A percentile compares a stretch with the other conserved stretches of the same genome.
Conservation (phyloP, 2,329 filamentous ascomycete species). For the Colletotrichum navitas region DNA sequence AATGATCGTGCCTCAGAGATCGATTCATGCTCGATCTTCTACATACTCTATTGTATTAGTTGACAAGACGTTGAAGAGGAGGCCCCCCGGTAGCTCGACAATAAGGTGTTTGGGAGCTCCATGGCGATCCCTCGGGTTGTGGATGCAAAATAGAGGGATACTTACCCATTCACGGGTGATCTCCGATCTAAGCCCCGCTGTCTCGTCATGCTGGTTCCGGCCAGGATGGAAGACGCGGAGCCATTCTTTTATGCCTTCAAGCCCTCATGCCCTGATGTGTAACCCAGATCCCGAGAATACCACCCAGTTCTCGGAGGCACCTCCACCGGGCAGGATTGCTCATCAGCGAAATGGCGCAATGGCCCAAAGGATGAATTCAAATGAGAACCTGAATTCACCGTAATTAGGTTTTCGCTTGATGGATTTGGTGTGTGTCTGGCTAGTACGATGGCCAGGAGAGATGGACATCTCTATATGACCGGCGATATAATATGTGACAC, state of each 20-base stretch:
- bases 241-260: conserved; percentile 10
- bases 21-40: conserved; percentile 18
- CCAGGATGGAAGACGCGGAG: background rate
- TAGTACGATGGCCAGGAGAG: too few relatives aligned
- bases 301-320: background rate
- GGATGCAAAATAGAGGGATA: background rate
- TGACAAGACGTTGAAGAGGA: background rate
- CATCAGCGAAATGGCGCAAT: background rate
- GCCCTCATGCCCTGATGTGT: background rate
- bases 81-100: background rate
- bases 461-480: background rate
- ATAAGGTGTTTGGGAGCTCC: conserved; percentile 5
- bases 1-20: background rate
- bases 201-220: conserved; percentile 23
- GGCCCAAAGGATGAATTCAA: background rate
- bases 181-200: conserved; percentile 28
- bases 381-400: background rate
- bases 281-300: background rate
- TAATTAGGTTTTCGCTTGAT: background rate
- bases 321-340: too few relatives aligned
- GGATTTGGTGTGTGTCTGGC: background rate
- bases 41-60: background rate
- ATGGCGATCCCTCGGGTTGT: conserved; percentile 30
- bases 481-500: background rate
- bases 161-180: conserved; percentile 7